Percentiles rank a stretch among this genome's conserved stretches.
Conservation (phyloP, 2,329 filamentous ascomycete species). For the Zymoseptoria ardabiliae region DNA sequence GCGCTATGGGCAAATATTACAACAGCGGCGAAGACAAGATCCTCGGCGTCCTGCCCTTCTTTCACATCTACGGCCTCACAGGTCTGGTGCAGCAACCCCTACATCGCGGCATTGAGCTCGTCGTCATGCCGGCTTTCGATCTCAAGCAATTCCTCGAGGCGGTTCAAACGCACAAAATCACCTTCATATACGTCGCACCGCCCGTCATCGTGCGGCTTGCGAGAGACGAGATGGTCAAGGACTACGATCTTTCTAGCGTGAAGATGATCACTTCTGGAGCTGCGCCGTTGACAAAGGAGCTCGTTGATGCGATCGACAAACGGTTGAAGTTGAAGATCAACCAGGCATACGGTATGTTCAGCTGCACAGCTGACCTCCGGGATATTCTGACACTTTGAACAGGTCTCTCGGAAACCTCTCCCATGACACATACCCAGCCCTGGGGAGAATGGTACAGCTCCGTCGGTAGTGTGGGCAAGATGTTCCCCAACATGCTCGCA, state of each 20-base stretch:
- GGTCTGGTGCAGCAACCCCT: conserved; percentile 63
- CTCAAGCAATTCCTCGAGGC: conserved; percentile 68
- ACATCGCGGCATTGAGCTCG: conserved; percentile 56
- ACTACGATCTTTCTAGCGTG: conserved; percentile 73
- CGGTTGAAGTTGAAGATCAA: conserved; percentile 73
- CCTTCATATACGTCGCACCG: conserved; percentile 74
- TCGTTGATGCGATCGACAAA: conserved; percentile 67
- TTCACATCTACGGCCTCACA: conserved; percentile 80
- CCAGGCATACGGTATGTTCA: conserved; percentile 66
- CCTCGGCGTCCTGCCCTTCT: conserved; percentile 77
- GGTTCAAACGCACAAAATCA: conserved; percentile 67
- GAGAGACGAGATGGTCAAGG: conserved; percentile 68
- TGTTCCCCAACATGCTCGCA: conserved; percentile 71
- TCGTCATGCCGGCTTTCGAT: conserved; percentile 75
- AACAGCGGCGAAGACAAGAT: conserved; percentile 56
- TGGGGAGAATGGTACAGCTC: conserved; percentile 70
- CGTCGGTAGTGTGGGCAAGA: conserved; percentile 69
- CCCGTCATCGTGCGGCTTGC: conserved; percentile 73
- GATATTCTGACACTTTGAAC: conserved; percentile 51
- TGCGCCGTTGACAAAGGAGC: conserved; percentile 71
- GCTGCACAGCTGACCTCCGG: conserved; percentile 42
- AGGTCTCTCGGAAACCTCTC: conserved; percentile 53
- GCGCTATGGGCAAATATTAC: conserved; percentile 46
- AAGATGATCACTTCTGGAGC: conserved; percentile 86
- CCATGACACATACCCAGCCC: conserved; percentile 36